Evolutionary conservation across 768 basidiomycete species (phyloP), one percentile per base, ranked within the genome.

Genomic region (Brasilioporus rufonigricans): DNA sequence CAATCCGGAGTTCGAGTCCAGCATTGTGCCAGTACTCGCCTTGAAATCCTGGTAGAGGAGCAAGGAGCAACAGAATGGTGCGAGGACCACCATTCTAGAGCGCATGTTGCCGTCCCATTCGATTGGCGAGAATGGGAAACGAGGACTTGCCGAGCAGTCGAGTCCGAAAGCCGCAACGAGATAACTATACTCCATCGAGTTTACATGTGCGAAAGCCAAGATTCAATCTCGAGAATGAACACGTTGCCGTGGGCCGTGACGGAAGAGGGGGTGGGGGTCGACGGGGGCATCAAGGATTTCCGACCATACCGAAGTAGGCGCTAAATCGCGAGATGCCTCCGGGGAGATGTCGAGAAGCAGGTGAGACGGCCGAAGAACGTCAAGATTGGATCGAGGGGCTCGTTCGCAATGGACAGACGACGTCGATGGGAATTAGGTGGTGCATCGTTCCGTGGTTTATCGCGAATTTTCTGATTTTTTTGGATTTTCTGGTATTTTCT

Each of bases 221-320:
- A 21, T 7, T 8, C 39, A 26, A 24, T 14, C 40, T 41, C 24
- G 40, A 24, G 13, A 19, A 40, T 19, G 12, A 43, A 56, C 12
- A n/a, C 26, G 6, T 52, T 55, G 21, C 27, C 40, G 10, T 10
- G 16, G 29, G 23, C 53, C 36, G n/a, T 21, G 33, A 7, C 26
- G 32, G 24, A 32, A 6, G 35, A 19, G 13, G 4, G 36, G 13
- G 14, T 0, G 21, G 44, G 56, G 57, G 40, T 44, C 57, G n/a
- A 59, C 45, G 40, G 26, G 16, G 27, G 6, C 57, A 53, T 48
- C 46, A 14, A 12, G 24, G 43, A 51, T 35, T 58, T 58, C 55
- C 55, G 32, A 35, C 57, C 44, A 46, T 47, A 48, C 54, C 50
- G 16, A 44, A 23, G 43, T 35, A 26, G 40, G 58, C 46, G 29